Evolutionary conservation across 225 moss, liverwort and hornwort species (phyloP).

Genomic region (Polytrichum commune): DNA sequence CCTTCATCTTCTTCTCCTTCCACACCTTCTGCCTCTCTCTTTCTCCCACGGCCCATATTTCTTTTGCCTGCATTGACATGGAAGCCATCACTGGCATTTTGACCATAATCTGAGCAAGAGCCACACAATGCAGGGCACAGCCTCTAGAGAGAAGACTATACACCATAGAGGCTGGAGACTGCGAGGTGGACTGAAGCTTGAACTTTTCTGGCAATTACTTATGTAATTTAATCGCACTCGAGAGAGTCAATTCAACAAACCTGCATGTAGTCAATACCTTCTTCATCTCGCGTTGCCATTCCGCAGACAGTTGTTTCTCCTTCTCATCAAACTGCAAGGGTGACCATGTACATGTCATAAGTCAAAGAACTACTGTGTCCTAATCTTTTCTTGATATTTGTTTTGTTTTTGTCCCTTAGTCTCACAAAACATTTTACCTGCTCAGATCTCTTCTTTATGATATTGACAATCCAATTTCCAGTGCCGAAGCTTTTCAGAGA

Average conservation of each 20-base stretch:
- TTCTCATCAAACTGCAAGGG: slow-evolving; percentile 79
- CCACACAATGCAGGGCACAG: no score
- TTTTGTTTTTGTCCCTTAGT: no score
- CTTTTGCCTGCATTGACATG: slow-evolving; percentile 58
- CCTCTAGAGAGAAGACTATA: background rate
- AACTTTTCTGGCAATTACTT: no score
- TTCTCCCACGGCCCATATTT: slow-evolving; percentile 82
- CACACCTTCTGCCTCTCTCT: slow-evolving; percentile 75
- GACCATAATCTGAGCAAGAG: no score
- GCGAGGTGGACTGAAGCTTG: no score
- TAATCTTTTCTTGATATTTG: no score
- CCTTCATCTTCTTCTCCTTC: slow-evolving; percentile 82
- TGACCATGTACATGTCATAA: slow-evolving; percentile 6
- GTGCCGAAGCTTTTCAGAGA: no score
- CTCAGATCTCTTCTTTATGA: no score
- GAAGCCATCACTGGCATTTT: background rate
- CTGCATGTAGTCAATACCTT: slow-evolving; percentile 43
- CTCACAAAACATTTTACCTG: no score
- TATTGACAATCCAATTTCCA: background rate
- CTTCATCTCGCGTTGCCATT: slow-evolving; percentile 72
- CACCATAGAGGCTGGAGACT: no score
- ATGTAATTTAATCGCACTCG: no score
- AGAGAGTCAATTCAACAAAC: background rate
- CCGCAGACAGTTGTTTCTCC: slow-evolving; percentile 63
- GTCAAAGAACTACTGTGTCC: background rate